Base-by-base conservation (phyloP, 129 eudicot species). In the Flaveria bidentis region DNA sequence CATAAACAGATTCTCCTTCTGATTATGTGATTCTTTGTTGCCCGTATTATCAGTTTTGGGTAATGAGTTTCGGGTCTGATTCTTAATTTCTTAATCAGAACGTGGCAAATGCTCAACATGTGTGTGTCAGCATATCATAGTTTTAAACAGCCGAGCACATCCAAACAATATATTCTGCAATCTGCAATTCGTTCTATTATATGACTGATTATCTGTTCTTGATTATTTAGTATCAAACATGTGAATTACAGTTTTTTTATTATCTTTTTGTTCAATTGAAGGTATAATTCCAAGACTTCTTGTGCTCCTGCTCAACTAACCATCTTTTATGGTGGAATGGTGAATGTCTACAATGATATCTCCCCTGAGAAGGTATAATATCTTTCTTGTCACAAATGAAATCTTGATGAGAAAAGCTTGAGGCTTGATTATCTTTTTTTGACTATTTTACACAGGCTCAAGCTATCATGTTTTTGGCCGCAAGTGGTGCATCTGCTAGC, bases 391-490 rank as follows among this genome's bases (percentile, higher is more conserved):
- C 12, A 41, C 20, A 1, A 22, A n/a, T 16, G 28, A 20, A 67
- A 17, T 75, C 36, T 68, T 67, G 70, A 55, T 81, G 71, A 26
- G 42, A 68, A 76, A 70, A 28, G 69, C 50, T 64, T 5, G 25
- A 44, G n/a, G 13, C 55, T 73, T 81, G 50, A 69, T 51, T 76
- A 9, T 64, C 12, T 26, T 76, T 39, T 41, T 47, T 51, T 67
- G 50, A 51, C 46, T 63, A 30, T 55, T 61, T 4, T 42, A 5
- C 67, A 18, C 75, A 89, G 95, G 95, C 91, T 79, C 95, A 89
- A 74, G 95, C 95, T 22, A 89, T 89, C 16, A 86, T 89, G 95
- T 68, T 86, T 53, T 80, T 89, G 86, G 95, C 95, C 41, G 91
- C 87, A 79, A 89, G 84, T 70, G 95, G 82, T 16, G 79, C 81